Evolutionary conservation across 2,329 filamentous ascomycete genomes (phyloP).

Genomic region (Scytalidium lignicola): DNA sequence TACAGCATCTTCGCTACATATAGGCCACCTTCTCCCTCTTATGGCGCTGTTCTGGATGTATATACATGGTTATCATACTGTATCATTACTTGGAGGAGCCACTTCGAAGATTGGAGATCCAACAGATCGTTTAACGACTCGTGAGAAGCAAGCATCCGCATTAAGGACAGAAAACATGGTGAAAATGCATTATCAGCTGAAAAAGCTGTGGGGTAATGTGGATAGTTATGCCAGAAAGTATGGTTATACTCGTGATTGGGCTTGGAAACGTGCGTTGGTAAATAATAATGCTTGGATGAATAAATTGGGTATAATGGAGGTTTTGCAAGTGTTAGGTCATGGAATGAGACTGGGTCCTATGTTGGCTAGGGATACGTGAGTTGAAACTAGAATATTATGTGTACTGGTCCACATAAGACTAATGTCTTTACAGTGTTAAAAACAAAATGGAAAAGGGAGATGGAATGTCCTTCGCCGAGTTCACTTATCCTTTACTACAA

Average conservation of each 20-base stretch:
- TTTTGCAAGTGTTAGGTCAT: conserved; percentile 68
- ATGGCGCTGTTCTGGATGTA: conserved; percentile 86
- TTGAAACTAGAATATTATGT: conserved; percentile 19
- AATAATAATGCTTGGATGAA: conserved; percentile 88
- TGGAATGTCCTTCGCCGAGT: conserved; percentile 92
- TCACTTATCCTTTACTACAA: conserved; percentile 88
- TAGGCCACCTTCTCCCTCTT: conserved; percentile 74
- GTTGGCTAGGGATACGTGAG: conserved; percentile 82
- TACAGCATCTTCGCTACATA: conserved; percentile 71
- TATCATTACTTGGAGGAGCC: conserved; percentile 66
- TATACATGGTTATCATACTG: conserved; percentile 63
- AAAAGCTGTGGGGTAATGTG: conserved; percentile 70
- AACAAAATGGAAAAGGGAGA: conserved; percentile 78
- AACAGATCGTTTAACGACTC: conserved; percentile 59
- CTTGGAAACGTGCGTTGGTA: conserved; percentile 61
- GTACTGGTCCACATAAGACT: conserved; percentile 5
- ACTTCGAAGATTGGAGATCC: conserved; percentile 78
- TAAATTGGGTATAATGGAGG: conserved; percentile 64
- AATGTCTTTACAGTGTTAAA: conserved; percentile 51
- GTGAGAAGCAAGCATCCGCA: conserved; percentile 46
- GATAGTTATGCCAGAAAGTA: conserved; percentile 59
- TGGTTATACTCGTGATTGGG: conserved; percentile 58
- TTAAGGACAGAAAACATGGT: conserved; percentile 59
- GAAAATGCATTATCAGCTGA: conserved; percentile 65
- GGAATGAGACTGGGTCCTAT: conserved; percentile 77